phyloP scores from a whole-genome alignment of 140 eudicot species.

The Eryngium alpinum region DNA sequence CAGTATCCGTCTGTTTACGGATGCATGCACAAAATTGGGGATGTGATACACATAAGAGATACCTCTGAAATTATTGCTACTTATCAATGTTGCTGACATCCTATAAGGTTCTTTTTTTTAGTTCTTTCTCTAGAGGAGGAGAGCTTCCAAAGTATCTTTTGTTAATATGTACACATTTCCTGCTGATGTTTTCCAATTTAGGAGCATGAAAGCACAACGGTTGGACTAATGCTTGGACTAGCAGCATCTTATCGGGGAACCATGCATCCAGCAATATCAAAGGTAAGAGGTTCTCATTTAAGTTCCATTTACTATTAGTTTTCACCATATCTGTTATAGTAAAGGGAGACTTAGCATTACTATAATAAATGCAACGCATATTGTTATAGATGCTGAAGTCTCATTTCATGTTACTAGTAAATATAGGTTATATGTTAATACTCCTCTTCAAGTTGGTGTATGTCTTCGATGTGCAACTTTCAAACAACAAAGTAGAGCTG shows the following conservation, averaged over 20 bases:
- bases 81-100: neutral
- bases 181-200: constrained; percentile 20
- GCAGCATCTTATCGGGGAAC: constrained; percentile 99
- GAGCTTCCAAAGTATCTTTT: neutral
- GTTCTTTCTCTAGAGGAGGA: neutral
- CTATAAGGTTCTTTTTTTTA: neutral
- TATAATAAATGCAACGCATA: no score
- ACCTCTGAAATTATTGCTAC: neutral
- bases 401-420: no score
- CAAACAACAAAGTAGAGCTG: no score
- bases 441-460: no score
- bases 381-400: no score
- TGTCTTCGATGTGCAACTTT: no score
- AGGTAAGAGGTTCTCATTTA: constrained; percentile 34
- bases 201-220: constrained; percentile 96
- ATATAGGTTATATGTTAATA: no score
- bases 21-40: no score
- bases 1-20: no score
- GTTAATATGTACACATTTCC: neutral
- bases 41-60: no score
- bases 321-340: no score
- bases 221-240: constrained; percentile 96
- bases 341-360: no score
- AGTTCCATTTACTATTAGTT: neutral
- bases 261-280: constrained; percentile 90